These are phyloP conservation scores for Cynanchum wilfordii DNA, from an alignment of 257 asterid species.

Conservation along the genomic window DNA sequence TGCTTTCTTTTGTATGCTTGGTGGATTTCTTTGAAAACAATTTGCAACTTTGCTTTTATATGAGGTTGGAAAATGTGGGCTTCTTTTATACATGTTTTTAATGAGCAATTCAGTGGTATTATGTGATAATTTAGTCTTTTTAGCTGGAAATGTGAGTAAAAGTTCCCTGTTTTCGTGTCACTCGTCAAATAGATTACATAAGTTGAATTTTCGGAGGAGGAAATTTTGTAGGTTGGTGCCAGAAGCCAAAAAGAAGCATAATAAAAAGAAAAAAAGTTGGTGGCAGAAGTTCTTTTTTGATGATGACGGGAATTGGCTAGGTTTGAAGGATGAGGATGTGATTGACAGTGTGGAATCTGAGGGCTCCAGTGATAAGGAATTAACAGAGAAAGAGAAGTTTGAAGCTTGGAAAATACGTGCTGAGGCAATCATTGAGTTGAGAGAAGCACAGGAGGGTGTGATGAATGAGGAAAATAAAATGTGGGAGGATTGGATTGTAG, in stretches of 20 bases:
- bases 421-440: constrained; percentile 80
- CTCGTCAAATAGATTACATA: constrained; percentile 27
- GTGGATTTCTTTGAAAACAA: constrained; percentile 29
- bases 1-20: constrained; percentile 24
- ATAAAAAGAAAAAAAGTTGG: constrained; percentile 60
- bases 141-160: constrained; percentile 24
- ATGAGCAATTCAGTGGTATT: constrained; percentile 85
- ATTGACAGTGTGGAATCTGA: constrained; percentile 55
- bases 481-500: constrained; percentile 98
- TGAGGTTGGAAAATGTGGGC: constrained; percentile 67
- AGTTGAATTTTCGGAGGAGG: constrained; percentile 39
- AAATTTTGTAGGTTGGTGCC: constrained; percentile 49
- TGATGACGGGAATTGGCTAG: constrained; percentile 88
- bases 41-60: constrained; percentile 35
- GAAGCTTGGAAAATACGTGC: constrained; percentile 97
- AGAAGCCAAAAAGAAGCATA: constrained; percentile 56
- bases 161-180: constrained; percentile 28
- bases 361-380: constrained; percentile 36
- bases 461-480: constrained; percentile 78
- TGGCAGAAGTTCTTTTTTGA: constrained; percentile 77
- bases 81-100: constrained; percentile 47
- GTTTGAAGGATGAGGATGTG: constrained; percentile 72
- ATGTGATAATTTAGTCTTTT: constrained; percentile 48
- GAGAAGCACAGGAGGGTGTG: constrained; percentile 83
- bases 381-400: constrained; percentile 78